Evolutionary conservation across 2,329 filamentous ascomycete genomes (phyloP), one percentile per base, ranked within the genome.

Genomic region (Xylariales sp.): DNA sequence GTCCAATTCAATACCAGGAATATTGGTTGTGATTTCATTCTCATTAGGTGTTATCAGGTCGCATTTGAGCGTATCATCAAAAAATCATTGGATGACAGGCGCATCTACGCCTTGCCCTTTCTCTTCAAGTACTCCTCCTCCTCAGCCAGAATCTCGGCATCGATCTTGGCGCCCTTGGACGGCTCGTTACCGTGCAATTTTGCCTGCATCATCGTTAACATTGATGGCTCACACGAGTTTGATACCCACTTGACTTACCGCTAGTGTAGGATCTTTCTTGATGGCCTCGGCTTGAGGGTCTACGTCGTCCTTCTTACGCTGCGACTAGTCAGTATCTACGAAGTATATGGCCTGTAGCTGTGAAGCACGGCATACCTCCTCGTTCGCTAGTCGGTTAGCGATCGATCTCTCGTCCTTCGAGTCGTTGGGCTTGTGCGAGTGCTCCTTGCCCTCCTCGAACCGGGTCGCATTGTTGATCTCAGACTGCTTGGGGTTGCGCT

Each of bases 361-460:
- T 27, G 24, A 27, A 27, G 8, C n/a, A 8, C n/a, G 8, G 8
- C 24, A 8, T 27, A 27, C 24, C 46, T 75, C 71, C 56, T 82
- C 83, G 14, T 77, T 76, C 18, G 71, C 83, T 20, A 87, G 68
- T 54, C 80, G 81, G 71, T 88, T 88, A 61, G 79, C 78, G 40
- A 88, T 86, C 31, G 80, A 71, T 56, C 83, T 74, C 62, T 86
- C 68, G 52, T 88, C 83, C 75, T 88, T 91, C 37, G 86, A 79
- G 60, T 93, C 86, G 42, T 76, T 74, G 48, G 74, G 70, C 46
- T 73, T 62, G 64, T 94, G 87, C 39, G 82, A 83, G 61, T 86
- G 70, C 44, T 73, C 61, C 61, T 83, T 71, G 53, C 88, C 87
- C 68, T 91, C 84, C 46, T 89, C 69, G 68, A 78, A 93, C 46